Evolutionary conservation across 2,329 filamentous ascomycete species (phyloP), one percentile per base, ranked within the genome.

Genomic region (Biscogniauxia sp.): DNA sequence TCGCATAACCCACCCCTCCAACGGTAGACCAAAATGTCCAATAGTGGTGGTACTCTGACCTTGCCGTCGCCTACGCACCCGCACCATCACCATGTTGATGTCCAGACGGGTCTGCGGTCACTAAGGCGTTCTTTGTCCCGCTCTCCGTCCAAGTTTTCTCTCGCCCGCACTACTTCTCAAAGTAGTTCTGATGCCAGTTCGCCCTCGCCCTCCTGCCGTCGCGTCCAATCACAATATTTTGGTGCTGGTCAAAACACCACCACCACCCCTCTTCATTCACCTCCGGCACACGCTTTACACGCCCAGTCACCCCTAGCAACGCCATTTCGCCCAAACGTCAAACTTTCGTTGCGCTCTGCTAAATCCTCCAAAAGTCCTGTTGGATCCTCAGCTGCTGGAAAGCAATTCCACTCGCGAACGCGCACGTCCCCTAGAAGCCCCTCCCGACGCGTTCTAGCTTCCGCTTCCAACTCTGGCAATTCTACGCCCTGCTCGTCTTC

Each of bases 141-240:
- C 69, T 97, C 94, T n/a, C 94, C 94, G 11, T 97, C 94, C 32
- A 96, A 95, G 75, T 94, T 95, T 74, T 83, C 85, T 59, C 79
- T 96, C 41, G 74, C 76, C 55, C 80, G 82, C 64, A 74, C 78
- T 53, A 75, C 75, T 52, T 83, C 82, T 0, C 78, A 81, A 55
- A 70, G 71, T 63, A 77, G 74, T 60, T 79, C 80, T 15, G 77
- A 82, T 20, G 51, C 66, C n/a, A 64, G 69, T 23, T 85, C 88
- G 58, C 78, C 81, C 63, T 79, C 82, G 8, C 82, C 81, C 5
- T 73, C 72, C 17, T 63, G 67, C 66, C 74, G 64, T 64, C 77
- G 70, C 70, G 77, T 67, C 66, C 78, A 63, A 70, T 79, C 56
- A 76, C 85, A 80, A 78, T 72, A 71, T 60, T 73, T 73, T 83